These are phyloP conservation scores for Acmispon strigosus DNA, from an alignment of 306 rosid species.

Conservation along the genomic window DNA sequence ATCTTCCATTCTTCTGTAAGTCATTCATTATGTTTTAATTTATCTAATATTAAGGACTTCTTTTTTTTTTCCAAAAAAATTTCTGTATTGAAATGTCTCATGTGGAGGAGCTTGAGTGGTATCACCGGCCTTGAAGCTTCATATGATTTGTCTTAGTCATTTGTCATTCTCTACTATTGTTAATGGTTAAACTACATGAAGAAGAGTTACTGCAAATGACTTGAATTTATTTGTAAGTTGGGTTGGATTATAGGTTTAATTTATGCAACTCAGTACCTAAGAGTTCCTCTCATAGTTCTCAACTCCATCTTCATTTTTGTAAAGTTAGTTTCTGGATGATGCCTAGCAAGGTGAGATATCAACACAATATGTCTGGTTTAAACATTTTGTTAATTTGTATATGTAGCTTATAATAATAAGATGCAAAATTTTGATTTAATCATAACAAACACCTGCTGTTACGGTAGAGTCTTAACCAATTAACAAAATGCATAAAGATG, in stretches of 20 bases:
- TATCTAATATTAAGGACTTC: not conserved
- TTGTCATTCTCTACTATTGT: not conserved
- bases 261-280: conserved; percentile 70
- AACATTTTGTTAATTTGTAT: not conserved
- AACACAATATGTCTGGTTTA: not conserved
- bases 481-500: not conserved
- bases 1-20: not conserved
- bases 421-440: not conserved
- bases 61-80: not conserved
- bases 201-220: conserved; percentile 15
- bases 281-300: conserved; percentile 76
- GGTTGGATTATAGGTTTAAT: conserved; percentile 66
- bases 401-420: not conserved
- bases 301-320: conserved; percentile 54
- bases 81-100: not conserved
- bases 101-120: not conserved
- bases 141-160: not conserved
- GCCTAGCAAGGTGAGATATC: conserved; percentile 33
- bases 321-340: conserved; percentile 74
- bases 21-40: not conserved
- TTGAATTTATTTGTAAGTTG: not conserved
- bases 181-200: not conserved
- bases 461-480: not conserved
- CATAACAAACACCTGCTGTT: not conserved
- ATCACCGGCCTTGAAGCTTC: not conserved